Conservation (phyloP, 441 rosid species). For the Kokia cookei region DNA sequence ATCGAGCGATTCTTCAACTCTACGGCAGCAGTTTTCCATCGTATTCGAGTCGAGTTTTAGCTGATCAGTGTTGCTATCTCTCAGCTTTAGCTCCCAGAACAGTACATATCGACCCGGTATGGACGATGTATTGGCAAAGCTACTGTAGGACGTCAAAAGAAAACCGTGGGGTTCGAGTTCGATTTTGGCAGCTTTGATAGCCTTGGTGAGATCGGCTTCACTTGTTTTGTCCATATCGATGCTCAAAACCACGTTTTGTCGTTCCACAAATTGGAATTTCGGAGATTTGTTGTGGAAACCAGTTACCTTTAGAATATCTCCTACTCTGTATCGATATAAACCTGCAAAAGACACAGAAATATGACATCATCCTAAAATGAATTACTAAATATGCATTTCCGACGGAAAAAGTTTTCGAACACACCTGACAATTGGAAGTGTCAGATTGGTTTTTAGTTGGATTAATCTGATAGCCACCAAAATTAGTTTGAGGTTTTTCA, state of each 20-base stretch:
- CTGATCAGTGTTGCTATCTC: conserved; percentile 10
- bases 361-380: not conserved
- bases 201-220: conserved; percentile 70
- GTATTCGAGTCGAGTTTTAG: conserved; percentile 20
- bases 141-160: conserved; percentile 44
- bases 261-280: conserved; percentile 37
- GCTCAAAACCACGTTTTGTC: conserved; percentile 43
- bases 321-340: conserved; percentile 13
- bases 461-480: too few species aligned
- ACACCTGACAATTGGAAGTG: too few species aligned
- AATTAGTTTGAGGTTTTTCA: too few species aligned
- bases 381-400: too few species aligned
- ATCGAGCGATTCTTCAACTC: conserved; percentile 58
- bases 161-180: conserved; percentile 42
- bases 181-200: conserved; percentile 40
- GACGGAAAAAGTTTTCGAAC: too few species aligned
- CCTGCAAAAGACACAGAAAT: not conserved
- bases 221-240: conserved; percentile 67
- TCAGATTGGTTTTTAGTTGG: too few species aligned
- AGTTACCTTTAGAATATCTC: conserved; percentile 48
- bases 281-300: conserved; percentile 51
- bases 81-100: conserved; percentile 53
- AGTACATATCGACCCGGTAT: conserved; percentile 74
- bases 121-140: conserved; percentile 50
- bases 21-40: conserved; percentile 54